Evolutionary conservation across 2,329 filamentous ascomycete species (phyloP), one percentile per base, ranked within the genome.

Genomic region (Neurospora crassa): DNA sequence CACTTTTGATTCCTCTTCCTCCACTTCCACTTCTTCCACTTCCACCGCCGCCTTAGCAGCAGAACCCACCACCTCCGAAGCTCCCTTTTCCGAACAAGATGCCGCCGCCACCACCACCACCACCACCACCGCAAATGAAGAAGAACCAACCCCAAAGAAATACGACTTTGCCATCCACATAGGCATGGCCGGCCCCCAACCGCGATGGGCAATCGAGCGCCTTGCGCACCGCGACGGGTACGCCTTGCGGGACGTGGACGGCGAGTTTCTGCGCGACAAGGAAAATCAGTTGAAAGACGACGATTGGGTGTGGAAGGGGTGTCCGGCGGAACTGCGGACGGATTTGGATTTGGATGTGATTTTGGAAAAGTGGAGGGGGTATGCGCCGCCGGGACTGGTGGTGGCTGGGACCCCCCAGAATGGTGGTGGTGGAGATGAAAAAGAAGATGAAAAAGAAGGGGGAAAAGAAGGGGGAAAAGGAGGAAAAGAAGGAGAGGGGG

Each of bases 121-220:
- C 24, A 29, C 3, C 24, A 29, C 24, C 24, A 29, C n/a, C n/a
- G n/a, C 29, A 29, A 29, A 3, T 29, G 29, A n/a, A 24, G 37
- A 34, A 16, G 37, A 72, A 34, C n/a, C 68, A 16, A 41, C 37
- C 7, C 1, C 37, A 1, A 40, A 76, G 70, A 80, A 82, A 68
- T 85, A 90, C 70, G 91, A 96, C 79, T 81, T 91, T 40, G 85
- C 89, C 29, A 79, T 97, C 4, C 93, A 96, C 79, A 91, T 96
- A 69, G 93, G 93, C 73, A 93, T 96, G 86, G 92, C 92, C 79
- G 78, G 91, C 79, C 77, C 87, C 82, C 75, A 85, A 79, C 76
- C 88, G 16, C 80, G 88, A 75, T 96, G 95, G 79, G 86, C 87
- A 12, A 83, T 95, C 10, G 93, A 97, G 82, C 85, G 87, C 12